phyloP scores from a whole-genome alignment of 2,329 filamentous ascomycete species.

The Orbilia javanica region DNA sequence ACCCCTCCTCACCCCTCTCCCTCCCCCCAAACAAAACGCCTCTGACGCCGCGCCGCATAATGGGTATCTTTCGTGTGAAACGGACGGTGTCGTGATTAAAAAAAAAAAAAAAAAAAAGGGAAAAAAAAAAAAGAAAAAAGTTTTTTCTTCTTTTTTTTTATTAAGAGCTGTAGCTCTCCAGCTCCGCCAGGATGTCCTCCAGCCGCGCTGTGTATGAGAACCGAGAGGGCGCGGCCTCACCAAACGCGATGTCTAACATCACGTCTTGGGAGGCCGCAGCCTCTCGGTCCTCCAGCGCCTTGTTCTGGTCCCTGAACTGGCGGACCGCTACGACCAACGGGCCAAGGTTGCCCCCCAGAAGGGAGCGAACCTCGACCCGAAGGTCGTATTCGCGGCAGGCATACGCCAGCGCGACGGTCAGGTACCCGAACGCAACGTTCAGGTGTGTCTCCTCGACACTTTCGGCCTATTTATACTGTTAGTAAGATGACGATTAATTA shows the following conservation, averaged over 20 bases:
- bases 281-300: conserved; percentile 39
- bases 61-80: conserved; percentile 30
- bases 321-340: conserved; percentile 71
- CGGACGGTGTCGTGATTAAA: no score
- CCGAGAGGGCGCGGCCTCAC: conserved; percentile 25
- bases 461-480: conserved; percentile 63
- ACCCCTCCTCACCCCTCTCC: no score
- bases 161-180: conserved; percentile 20
- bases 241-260: conserved; percentile 27
- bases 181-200: conserved; percentile 43
- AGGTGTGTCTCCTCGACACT: conserved; percentile 70
- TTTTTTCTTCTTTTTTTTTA: no score
- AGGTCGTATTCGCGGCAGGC: conserved; percentile 70
- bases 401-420: conserved; percentile 74
- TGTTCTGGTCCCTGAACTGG: conserved; percentile 67
- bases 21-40: no score
- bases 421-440: conserved; percentile 75
- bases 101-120: neutral
- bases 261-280: conserved; percentile 36
- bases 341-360: conserved; percentile 67
- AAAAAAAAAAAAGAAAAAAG: neutral
- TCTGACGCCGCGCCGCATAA: neutral
- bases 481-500: neutral
- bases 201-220: conserved; percentile 42
- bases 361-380: conserved; percentile 65